Conservation (phyloP, 768 basidiomycete genomes). For the Hygrophorus russula region DNA sequence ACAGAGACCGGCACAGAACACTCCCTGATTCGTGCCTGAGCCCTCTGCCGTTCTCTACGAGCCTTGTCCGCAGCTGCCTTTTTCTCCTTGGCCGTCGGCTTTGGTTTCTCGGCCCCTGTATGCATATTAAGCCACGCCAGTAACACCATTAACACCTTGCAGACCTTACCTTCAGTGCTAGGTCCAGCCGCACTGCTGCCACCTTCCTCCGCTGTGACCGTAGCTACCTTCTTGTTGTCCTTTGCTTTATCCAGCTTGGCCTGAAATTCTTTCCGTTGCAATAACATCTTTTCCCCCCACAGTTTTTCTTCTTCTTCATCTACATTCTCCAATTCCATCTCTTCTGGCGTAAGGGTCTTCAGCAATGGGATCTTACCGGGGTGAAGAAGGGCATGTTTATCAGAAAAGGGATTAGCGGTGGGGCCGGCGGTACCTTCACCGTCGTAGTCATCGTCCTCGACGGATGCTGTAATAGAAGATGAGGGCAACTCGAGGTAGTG, state of each 20-base stretch:
- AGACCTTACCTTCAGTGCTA: too few species aligned
- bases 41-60: slow-evolving; percentile 12
- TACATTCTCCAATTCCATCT: slow-evolving; percentile 31
- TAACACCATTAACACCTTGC: background rate
- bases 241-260: slow-evolving; percentile 22
- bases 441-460: slow-evolving; percentile 30
- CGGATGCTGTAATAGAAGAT: slow-evolving; percentile 18
- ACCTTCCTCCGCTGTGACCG: background rate
- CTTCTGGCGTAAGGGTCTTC: slow-evolving; percentile 26
- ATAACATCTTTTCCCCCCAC: slow-evolving; percentile 26
- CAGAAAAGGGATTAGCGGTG: slow-evolving; percentile 50
- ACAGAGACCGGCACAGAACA: slow-evolving; percentile 2
- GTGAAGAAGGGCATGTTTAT: slow-evolving; percentile 19
- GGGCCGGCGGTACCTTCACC: slow-evolving; percentile 7
- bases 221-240: background rate
- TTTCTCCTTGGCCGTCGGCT: slow-evolving; percentile 15
- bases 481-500: slow-evolving; percentile 53
- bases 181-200: too few species aligned
- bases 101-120: slow-evolving; percentile 11
- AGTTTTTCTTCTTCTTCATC: slow-evolving; percentile 32
- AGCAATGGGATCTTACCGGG: slow-evolving; percentile 26
- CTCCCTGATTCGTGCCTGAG: slow-evolving; percentile 13
- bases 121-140: slow-evolving; percentile 5
- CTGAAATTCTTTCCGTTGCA: slow-evolving; percentile 17
- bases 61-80: slow-evolving; percentile 15